Evolutionary conservation across 495 filamentous ascomycete species (phyloP), one percentile per base, ranked within the genome.

Genomic region (Penicillium cinerascens): DNA sequence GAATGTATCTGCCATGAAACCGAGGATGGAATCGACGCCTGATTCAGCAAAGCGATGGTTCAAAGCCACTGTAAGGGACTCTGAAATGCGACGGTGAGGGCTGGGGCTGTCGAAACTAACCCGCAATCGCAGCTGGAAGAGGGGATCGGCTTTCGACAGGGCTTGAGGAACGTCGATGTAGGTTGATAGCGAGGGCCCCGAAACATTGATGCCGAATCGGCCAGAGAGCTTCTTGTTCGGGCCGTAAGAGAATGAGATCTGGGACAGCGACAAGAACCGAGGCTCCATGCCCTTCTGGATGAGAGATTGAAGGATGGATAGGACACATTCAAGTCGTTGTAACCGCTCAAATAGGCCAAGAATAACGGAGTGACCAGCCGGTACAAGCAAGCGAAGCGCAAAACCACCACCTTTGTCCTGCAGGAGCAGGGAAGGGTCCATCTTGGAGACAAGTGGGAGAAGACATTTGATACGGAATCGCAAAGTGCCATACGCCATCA

Each of bases 41-140:
- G 64, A 50, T n/a, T 76, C 56, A 21, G 71, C 64, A 21, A 72
- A 72, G 35, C 50, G 45, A 15, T 63, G 53, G 63, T 91, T 91
- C 44, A 93, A 68, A 35, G 81, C 71, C 16, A 71, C 71, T 6
- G 78, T 79, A 11, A 97, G 73, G 25, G 80, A 70, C 47, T 87
- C 82, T 33, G 81, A 71, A 17, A 91, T 83, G 15, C 87, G 82
- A 40, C 86, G 74, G 63, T 96, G 91, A 0, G 92, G 92, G 55
- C 90, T 95, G 13, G 74, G 74, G 18, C 62, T 60, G 18, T 85
- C 79, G 20, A 97, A 72, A 6, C 51, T 61, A 36, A 81, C 65
- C 21, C 56, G 60, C 20, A 78, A 42, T 5, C 52, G 56, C 23
- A 70, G 42, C 18, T 51, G 55, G 54, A 69, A 75, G n/a, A 72